phyloP scores from a whole-genome alignment of 2,329 filamentous ascomycete genomes.

The Calonectria crousiana region DNA sequence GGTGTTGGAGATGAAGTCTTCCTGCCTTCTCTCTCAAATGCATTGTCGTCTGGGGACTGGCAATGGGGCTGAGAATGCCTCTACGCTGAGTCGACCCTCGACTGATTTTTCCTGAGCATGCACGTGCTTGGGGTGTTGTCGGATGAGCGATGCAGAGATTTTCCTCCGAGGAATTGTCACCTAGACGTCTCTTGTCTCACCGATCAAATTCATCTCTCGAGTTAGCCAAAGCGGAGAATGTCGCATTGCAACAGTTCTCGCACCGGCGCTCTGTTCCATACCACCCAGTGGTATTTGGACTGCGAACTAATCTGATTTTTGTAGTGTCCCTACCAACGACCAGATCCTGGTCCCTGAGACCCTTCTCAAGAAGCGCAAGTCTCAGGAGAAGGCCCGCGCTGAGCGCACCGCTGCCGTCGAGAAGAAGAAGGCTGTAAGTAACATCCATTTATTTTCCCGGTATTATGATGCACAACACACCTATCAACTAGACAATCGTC shows the following conservation, averaged over 20 bases:
- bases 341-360: constrained; percentile 99
- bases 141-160: constrained; percentile 68
- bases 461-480: constrained; percentile 90
- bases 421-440: constrained; percentile 91
- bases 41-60: constrained; percentile 68
- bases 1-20: constrained; percentile 84
- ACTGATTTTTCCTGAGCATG: constrained; percentile 55
- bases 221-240: constrained; percentile 92
- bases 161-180: background rate
- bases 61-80: constrained; percentile 44
- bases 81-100: constrained; percentile 41
- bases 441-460: constrained; percentile 50
- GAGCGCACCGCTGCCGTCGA: constrained; percentile 82
- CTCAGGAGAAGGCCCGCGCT: constrained; percentile 98
- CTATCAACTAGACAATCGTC: constrained; percentile 94
- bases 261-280: constrained; percentile 81
- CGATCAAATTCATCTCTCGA: constrained; percentile 84
- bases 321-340: constrained; percentile 90
- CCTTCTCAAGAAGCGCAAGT: constrained; percentile 99
- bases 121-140: constrained; percentile 76
- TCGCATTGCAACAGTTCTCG: constrained; percentile 92
- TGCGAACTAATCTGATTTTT: constrained; percentile 81
- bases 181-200: constrained; percentile 65
- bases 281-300: constrained; percentile 69
- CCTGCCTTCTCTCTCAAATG: constrained; percentile 79